Evolutionary conservation across 2,329 filamentous ascomycete species (phyloP).

Genomic region (Trichoderma sp.): DNA sequence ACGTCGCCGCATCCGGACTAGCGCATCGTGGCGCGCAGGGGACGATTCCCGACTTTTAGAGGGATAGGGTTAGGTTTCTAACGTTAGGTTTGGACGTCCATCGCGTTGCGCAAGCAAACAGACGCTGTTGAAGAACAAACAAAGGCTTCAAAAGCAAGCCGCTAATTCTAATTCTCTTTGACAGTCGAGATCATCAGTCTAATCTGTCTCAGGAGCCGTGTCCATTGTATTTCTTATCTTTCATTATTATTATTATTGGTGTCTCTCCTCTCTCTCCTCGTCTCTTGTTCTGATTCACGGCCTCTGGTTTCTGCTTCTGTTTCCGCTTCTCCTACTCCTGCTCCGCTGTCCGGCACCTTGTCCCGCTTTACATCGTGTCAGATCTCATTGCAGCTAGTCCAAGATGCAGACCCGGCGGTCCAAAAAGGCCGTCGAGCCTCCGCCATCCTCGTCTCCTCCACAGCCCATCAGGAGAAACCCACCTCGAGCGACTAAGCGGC

Average conservation of each 20-base stretch:
- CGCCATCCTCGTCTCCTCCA: neutral
- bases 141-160: neutral
- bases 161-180: neutral
- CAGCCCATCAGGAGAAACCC: neutral
- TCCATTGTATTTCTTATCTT: neutral
- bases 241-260: neutral
- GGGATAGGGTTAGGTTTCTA: constrained; percentile 1
- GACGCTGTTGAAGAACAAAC: neutral
- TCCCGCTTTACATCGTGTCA: neutral
- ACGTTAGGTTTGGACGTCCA: neutral
- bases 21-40: neutral
- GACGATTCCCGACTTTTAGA: neutral
- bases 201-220: neutral
- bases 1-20: neutral
- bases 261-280: neutral
- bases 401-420: constrained; percentile 12
- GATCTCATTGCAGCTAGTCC: neutral
- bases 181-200: neutral
- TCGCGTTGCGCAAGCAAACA: neutral
- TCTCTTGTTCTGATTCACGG: neutral
- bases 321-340: neutral
- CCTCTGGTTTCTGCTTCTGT: neutral
- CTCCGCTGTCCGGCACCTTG: neutral
- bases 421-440: neutral
- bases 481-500: neutral